phyloP scores from a whole-genome alignment of 208 protist genomes.

The Trypanosoma conorhini region DNA sequence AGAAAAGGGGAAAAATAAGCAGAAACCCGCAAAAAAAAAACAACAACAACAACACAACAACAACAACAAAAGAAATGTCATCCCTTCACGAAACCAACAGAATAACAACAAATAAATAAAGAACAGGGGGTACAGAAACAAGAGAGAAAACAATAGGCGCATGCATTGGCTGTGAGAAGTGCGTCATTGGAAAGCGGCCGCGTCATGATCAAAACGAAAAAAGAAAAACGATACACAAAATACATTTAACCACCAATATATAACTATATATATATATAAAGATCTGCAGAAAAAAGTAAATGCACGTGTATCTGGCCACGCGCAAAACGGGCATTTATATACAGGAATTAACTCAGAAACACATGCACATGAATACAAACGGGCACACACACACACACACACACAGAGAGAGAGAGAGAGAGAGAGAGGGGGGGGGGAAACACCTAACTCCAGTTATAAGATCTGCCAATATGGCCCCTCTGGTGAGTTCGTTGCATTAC shows the following conservation, averaged over 20 bases:
- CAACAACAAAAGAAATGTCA: not conserved
- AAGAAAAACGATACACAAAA: too few relatives aligned
- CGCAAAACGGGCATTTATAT: too few relatives aligned
- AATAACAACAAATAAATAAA: slow-evolving; percentile 5
- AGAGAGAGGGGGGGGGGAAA: not conserved
- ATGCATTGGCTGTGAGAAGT: not conserved
- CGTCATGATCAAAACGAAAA: too few relatives aligned
- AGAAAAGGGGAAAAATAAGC: slow-evolving; percentile 12
- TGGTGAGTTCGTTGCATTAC: not conserved
- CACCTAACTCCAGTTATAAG: not conserved
- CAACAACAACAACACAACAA: not conserved
- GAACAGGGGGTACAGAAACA: too few relatives aligned
- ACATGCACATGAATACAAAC: too few relatives aligned
- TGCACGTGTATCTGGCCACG: too few relatives aligned
- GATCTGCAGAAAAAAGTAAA: too few relatives aligned
- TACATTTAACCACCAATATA: too few relatives aligned
- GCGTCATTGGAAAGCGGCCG: too few relatives aligned
- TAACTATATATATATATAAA: too few relatives aligned
- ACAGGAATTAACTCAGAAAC: too few relatives aligned
- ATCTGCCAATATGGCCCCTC: not conserved
- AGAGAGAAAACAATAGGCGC: not conserved
- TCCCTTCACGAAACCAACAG: not conserved
- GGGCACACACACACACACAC: not conserved
- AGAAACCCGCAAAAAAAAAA: slow-evolving; percentile 18
- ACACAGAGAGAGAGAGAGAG: not conserved